Base-by-base conservation (phyloP, 2,329 filamentous ascomycete genomes). In the Lanzia echinophila region DNA sequence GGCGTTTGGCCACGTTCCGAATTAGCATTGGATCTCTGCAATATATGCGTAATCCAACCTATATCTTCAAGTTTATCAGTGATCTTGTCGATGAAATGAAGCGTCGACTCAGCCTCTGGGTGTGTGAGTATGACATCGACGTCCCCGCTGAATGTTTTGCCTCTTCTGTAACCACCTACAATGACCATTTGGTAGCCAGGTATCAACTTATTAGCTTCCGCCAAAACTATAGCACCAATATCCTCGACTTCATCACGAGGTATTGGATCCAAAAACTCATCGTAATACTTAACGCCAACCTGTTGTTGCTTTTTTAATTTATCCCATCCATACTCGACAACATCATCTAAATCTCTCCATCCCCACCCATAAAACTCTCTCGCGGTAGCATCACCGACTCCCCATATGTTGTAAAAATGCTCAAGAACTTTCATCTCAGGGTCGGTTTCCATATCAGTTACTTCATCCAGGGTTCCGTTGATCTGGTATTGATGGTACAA, bases 271-370 rank as follows among this genome's bases (percentile, higher is more conserved):
- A 80, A 73, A 53, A 99, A 87, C 59, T 97, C 92, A 33, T 95
- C 87, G 67, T 95, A 96, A 70, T 84, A 96, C 67, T 97, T 97
- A 43, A 96, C 75, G 0, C 94, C 92, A 53, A 97, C 95, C 67
- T 97, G 90, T 69, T 96, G 92, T 1, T 89, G 87, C 12, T 90
- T 82, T 0, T 78, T 86, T 1, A 97, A 74, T 0, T 70, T 75
- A 19, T 75, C 68, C 92, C 92, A 97, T 11, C 88, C 90, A 63
- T 83, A 79, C 64, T 95, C 87, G 39, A 96, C 76, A 3, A 97
- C 74, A 63, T 97, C 91, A 63, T 96, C 90, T 0, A 96, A 74
- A 56, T 94, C 87, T 56, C 82, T 78, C 88, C 90, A 96, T 28
- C 88, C 81, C 58, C 82, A 83, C 15, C 81, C 78, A 68, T 91